A percentile compares a stretch with the other conserved stretches of the same genome.
Evolutionary conservation across 2,329 filamentous ascomycete genomes (phyloP).

Genomic region (Talaromyces sp.): DNA sequence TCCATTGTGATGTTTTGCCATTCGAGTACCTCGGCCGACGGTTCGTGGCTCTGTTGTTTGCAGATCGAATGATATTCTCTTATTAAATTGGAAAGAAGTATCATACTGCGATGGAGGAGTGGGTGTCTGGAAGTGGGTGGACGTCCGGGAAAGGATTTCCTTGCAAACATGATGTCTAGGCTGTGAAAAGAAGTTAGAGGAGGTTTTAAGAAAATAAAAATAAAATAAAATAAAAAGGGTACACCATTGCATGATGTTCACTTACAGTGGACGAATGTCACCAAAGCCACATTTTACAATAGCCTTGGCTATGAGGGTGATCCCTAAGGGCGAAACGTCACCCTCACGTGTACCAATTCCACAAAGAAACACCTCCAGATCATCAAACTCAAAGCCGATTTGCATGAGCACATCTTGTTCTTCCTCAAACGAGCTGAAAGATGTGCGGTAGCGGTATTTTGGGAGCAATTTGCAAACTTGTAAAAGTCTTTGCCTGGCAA

Average conservation of each 20-base stretch:
- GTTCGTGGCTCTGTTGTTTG: not conserved
- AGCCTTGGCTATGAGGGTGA: not conserved
- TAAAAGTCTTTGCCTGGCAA: not conserved
- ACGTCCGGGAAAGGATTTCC: not conserved
- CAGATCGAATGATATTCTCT: constrained; percentile 1
- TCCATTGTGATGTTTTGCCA: not conserved
- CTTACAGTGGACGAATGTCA: not conserved
- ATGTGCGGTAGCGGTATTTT: not conserved
- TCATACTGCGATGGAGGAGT: not conserved
- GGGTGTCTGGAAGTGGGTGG: not conserved
- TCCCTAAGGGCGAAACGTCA: not conserved
- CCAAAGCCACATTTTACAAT: constrained; percentile 1
- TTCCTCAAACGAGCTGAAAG: not conserved
- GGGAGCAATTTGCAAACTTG: not conserved
- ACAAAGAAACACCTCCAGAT: not conserved
- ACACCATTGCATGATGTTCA: not conserved
- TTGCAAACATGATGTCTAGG: not conserved
- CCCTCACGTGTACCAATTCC: not conserved
- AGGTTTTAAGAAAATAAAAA: not conserved
- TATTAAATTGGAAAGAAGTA: not conserved
- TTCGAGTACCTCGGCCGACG: not conserved
- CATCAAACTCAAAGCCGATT: not conserved
- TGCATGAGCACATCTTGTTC: not conserved
- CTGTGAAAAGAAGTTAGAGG: not conserved
- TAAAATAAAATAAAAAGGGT: too few relatives aligned